phyloP scores from a whole-genome alignment of 225 moss, liverwort and hornwort species.

The Pseudisothecium myosuroides region DNA sequence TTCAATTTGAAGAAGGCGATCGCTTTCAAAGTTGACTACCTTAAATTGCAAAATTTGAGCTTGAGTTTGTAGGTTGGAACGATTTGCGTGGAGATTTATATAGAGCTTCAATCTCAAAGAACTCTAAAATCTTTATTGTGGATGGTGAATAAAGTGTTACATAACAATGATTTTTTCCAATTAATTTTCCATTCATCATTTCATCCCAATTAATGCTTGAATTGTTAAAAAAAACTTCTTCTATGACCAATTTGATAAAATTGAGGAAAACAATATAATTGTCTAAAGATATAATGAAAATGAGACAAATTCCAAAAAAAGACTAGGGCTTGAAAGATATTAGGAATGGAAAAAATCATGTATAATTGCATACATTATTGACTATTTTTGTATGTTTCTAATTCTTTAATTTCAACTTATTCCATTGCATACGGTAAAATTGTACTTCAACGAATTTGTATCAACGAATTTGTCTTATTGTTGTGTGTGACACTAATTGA shows the following conservation, averaged over 20 bases:
- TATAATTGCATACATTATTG: not conserved
- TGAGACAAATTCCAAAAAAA: not conserved
- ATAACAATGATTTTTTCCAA: not conserved
- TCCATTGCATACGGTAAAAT: not conserved
- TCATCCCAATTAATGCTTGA: not conserved
- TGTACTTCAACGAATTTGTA: not conserved
- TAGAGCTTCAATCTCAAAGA: not conserved
- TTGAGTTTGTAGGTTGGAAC: not conserved
- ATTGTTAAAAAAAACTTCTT: not conserved
- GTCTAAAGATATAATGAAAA: not conserved
- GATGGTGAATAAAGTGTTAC: not conserved
- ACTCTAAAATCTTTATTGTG: not conserved
- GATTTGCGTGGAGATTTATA: not conserved
- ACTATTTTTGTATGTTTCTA: not conserved
- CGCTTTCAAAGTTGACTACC: no score
- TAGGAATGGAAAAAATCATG: not conserved
- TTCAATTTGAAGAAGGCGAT: no score
- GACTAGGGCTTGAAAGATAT: accelerated
- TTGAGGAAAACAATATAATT: not conserved
- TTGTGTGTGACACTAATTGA: not conserved
- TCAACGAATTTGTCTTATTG: not conserved
- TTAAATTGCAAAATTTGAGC: conserved; percentile 69
- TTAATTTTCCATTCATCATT: not conserved
- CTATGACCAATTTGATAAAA: not conserved
- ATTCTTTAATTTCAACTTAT: not conserved